These are phyloP conservation scores for Lactifluus volemus DNA, from an alignment of 768 basidiomycete genomes.

Conservation along the genomic window DNA sequence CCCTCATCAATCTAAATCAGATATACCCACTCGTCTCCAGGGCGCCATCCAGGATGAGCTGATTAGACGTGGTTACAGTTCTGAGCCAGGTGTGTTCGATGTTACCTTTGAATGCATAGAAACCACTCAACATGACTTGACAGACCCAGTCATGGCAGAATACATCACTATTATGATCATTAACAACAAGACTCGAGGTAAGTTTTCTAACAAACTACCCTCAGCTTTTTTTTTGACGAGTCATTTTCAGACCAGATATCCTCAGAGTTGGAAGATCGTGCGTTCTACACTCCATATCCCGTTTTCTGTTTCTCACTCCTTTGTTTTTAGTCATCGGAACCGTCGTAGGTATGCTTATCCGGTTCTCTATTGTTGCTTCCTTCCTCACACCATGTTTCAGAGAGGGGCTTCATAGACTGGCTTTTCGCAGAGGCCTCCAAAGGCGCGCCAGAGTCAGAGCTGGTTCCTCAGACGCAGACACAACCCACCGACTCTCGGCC, in stretches of 20 bases:
- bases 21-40: conserved; percentile 30
- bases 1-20: not conserved
- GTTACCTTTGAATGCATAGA: not conserved
- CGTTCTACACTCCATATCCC: conserved; percentile 9
- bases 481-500: conserved; percentile 28
- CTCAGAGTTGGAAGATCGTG: conserved; percentile 78
- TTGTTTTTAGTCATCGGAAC: conserved; percentile 54
- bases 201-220: conserved; percentile 22
- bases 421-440: conserved; percentile 74
- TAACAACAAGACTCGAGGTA: conserved; percentile 78
- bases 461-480: conserved; percentile 19
- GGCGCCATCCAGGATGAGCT: conserved; percentile 78
- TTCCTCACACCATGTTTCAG: conserved; percentile 31
- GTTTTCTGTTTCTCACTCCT: not conserved
- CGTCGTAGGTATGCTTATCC: conserved; percentile 54
- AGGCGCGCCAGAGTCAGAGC: conserved; percentile 43
- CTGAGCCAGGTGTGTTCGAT: conserved; percentile 57
- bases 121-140: not conserved
- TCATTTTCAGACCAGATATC: conserved; percentile 65
- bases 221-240: conserved; percentile 6
- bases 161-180: conserved; percentile 95
- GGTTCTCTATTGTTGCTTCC: conserved; percentile 1
- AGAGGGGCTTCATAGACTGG: conserved; percentile 82
- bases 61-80: conserved; percentile 60
- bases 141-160: conserved; percentile 88